Evolutionary conservation across 257 asterid species (phyloP), one percentile per base, ranked within the genome.

Genomic region (Solanum lignicaule): DNA sequence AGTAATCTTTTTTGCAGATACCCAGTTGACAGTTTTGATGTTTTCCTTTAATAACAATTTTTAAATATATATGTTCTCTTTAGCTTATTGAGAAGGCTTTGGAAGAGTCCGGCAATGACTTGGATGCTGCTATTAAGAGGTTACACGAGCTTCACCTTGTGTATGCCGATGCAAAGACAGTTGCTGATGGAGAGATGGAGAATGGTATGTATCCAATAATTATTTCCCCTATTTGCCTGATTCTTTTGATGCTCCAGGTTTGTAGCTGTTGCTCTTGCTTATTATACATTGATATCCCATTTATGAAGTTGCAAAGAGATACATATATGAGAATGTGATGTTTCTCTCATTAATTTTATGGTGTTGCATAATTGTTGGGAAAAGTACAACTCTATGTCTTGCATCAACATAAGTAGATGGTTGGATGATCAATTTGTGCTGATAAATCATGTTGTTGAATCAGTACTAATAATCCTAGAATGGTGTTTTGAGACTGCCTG

Each of bases 31-130:
- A 48, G 85, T 46, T 18, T 25, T 48, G 14, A 16, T 60, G 85
- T 81, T 18, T 25, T 46, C 14, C n/a, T 60, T 76, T 23, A 11
- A 84, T 27, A 8, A 41, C 9, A 18, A 83, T 20, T 18, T 11
- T 23, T 14, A n/a, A 65, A 55, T 71, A 73, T 32, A 29, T 58
- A 20, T 58, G 27, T 58, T 58, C 11, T 58, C 27, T 58, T 92
- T 91, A 95, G 98, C 83, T 93, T 88, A 92, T 94, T 83, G 94
- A 91, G 93, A 91, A 90, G 88, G 95, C 93, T 74, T 74, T 94
- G 78, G 93, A 90, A 81, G 94, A 94, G 90, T 90, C 93, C 21
- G 90, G 91, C 78, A 66, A 90, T 85, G 94, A 95, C 88, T 41
- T 95, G 90, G 94, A 93, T 83, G 86, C 93, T 88, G 95, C 98